Evolutionary conservation across 805 yeast genomes (phyloP), one percentile per base, ranked within the genome.

Genomic region (Jamesozyma gamospora): DNA sequence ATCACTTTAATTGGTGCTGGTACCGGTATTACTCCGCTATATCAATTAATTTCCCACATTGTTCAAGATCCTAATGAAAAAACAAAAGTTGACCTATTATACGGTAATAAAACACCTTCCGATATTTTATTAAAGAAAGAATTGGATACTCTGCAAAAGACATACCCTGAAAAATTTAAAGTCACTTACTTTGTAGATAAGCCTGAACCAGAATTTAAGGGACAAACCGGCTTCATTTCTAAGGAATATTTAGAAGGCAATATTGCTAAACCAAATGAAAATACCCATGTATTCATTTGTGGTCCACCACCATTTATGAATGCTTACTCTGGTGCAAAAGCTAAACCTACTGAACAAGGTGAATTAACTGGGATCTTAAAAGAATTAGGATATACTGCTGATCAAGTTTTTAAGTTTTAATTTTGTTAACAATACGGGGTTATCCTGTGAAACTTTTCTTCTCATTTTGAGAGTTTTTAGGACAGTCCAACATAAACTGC

Each of bases 231-330:
- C 39, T 82, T 62, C 72, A 82, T 92, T 58, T 64, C 82, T 60
- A 78, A 81, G 67, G 94, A 83, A 8, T 78, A 70, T 64, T 68
- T 90, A 60, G 58, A 68, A 48, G 59, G 67, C 44, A 65, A 74
- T 61, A 64, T 84, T 48, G 78, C 90, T 42, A 69, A 72, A 48
- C 80, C 96, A 28, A 70, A 65, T 36, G 82, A 76, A 42, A 75
- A 79, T 63, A 69, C 74, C 53, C 82, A 80, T 58, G 74, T 88
- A 42, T 90, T 83, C 53, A 82, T 90, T 41, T 92, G 98, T 65
- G 98, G 98, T 41, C 98, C 98, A 44, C 94, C 95, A 56, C 82
- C 83, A 32, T 72, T 92, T 61, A 84, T 84, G 79, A 71, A 81
- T 40, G 87, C 95, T 42, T 56, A 87, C 50, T 84, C 95, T 21